These are phyloP conservation scores for Nitzschia putrida DNA, from an alignment of 108 stramenopile species.

Conservation along the genomic window DNA sequence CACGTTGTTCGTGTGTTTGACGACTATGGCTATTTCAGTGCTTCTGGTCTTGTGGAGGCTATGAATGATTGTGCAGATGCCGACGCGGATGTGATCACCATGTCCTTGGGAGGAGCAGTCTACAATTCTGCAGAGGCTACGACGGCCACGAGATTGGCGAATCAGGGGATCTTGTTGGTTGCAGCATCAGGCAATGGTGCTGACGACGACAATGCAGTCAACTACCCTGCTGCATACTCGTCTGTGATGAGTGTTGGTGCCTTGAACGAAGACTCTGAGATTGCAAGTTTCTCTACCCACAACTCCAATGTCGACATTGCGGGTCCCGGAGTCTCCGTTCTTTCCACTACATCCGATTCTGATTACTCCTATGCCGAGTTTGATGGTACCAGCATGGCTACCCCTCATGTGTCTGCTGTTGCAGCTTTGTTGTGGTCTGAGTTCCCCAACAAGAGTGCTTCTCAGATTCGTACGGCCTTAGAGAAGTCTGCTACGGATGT, in stretches of 20 bases:
- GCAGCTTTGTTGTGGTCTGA: conserved; percentile 54
- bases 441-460: conserved; percentile 45
- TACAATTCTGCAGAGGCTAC: conserved; percentile 9
- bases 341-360: background rate
- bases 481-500: conserved; percentile 15
- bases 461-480: conserved; percentile 56
- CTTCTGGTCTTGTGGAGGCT: conserved; percentile 40
- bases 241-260: conserved; percentile 54
- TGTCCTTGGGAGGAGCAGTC: conserved; percentile 48
- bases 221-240: conserved; percentile 53
- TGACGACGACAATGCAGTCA: conserved; percentile 12
- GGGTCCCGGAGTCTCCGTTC: conserved; percentile 51
- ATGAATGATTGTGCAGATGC: conserved; percentile 41
- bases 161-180: conserved; percentile 27
- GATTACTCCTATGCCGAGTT: conserved; percentile 1
- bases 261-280: background rate
- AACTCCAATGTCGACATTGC: conserved; percentile 56
- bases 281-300: conserved; percentile 12
- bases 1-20: conserved; percentile 42
- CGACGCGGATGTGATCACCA: conserved; percentile 53
- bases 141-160: conserved; percentile 9
- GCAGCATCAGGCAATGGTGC: conserved; percentile 70
- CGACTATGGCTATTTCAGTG: conserved; percentile 24
- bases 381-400: conserved; percentile 59
- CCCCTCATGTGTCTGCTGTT: conserved; percentile 72